Base-by-base conservation (phyloP, 2,329 filamentous ascomycete genomes). In the Polytolypa hystricis region DNA sequence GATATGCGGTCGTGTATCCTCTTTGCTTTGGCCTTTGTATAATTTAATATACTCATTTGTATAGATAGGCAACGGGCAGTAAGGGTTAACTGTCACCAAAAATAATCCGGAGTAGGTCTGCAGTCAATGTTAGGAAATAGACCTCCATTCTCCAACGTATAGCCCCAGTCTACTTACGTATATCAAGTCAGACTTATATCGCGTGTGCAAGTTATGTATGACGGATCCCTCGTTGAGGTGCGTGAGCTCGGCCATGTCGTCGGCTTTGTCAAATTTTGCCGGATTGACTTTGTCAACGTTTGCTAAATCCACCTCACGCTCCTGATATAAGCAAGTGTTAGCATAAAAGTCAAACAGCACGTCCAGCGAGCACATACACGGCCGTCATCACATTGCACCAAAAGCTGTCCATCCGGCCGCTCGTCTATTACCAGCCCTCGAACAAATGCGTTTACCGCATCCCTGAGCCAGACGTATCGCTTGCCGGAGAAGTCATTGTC, bases 401-500 rank as follows among this genome's bases (percentile, higher is more conserved):
- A 65, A 36, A 98, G 69, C 37, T 71, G 72, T 35, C 79, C 77
- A 33, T 66, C 73, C 2, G 67, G 74, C 35, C 81, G 64, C 46
- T 96, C 87, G 53, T 94, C 81, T 15, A 95, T 73, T 9, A 98
- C 78, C 76, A 86, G 89, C 3, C 89, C 93, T 49, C 86, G 84
- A 37, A 96, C 77, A 57, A 98, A 98, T 1, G 91, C 91, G 38
- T 73, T 72, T 52, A 87, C 74, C 1, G 84, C 71, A 62, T 98
- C 87, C 60, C 81, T 84, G 55, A 98, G 69, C 93, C 91, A 98
- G 46, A 98, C 87, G 67, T 96, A 98, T 66, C 91, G 77, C 66
- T 93, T 96, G 39, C 91, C 93, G 0, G 91, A 98, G 60, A 98
- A 96, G 69, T 98, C 91, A 58, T 95, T 96, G 55, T 95, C 89